These are phyloP conservation scores for Abelmoschus esculentus DNA, from an alignment of 345 rosid genomes.

Conservation along the genomic window DNA sequence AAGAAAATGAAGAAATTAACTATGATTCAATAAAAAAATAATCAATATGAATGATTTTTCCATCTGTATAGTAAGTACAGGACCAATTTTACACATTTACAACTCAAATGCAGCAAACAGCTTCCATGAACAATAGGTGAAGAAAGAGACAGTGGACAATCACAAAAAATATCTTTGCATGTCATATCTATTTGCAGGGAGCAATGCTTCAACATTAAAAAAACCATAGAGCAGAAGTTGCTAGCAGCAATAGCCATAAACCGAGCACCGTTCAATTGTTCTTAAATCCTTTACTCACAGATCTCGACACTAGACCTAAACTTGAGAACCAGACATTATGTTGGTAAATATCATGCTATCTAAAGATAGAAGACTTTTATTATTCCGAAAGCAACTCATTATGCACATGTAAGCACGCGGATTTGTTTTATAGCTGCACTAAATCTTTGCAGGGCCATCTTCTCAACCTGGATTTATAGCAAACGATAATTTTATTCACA, in stretches of 20 bases:
- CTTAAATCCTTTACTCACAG: constrained; percentile 1
- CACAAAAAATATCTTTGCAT: constrained; percentile 5
- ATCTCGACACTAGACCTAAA: constrained; percentile 7
- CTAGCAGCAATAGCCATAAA: background rate
- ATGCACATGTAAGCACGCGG: constrained; percentile 58
- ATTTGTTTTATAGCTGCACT: constrained; percentile 64
- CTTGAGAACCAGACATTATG: background rate
- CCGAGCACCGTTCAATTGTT: background rate
- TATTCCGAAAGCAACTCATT: constrained; percentile 22
- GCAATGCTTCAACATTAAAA: background rate
- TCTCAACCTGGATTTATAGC: constrained; percentile 51
- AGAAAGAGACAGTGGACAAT: background rate
- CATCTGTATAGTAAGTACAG: background rate
- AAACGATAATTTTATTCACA: background rate
- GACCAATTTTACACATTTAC: constrained; percentile 5
- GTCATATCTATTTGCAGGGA: background rate
- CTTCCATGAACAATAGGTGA: background rate
- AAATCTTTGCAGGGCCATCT: constrained; percentile 65
- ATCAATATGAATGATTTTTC: background rate
- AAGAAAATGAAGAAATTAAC: background rate
- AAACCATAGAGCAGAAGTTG: background rate
- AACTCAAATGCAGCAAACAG: background rate
- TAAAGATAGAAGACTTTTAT: background rate
- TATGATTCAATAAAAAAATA: background rate
- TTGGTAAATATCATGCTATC: background rate